Evolutionary conservation across 768 basidiomycete genomes (phyloP), one percentile per base, ranked within the genome.

Genomic region (Rhodotorula babjevae): DNA sequence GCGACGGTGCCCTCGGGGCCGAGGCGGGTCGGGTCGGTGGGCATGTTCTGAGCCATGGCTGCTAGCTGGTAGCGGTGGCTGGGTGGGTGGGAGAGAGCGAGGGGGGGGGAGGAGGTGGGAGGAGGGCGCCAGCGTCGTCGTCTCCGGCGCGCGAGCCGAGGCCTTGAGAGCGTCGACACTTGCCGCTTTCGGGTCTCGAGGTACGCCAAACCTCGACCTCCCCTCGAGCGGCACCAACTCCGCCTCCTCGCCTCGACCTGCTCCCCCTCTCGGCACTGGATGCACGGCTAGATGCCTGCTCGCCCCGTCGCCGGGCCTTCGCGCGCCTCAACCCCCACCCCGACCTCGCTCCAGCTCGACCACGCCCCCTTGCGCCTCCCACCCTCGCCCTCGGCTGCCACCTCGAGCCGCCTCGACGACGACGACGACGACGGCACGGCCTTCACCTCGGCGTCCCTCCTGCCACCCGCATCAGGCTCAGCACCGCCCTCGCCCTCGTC

Each of bases 21-120:
- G 55, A 72, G 71, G 33, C 71, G 71, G 15, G 66, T 52, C 25
- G 60, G 60, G 60, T 63, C 58, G 67, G 71, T 47, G 25, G 60
- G 63, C 56, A 72, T 72, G 59, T 72, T 68, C 63, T 72, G 71
- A 18, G 71, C 71, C 71, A 72, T 72, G 33, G 44, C 14, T 46
- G 44, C 44, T 46, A 12, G 44, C 44, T 12, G 9, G 12, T 12
- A 46, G 44, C 14, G 14, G 44, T n/a, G 19, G 42, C 16, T 14
- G 42, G 19, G 19, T 25, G 44, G 36, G 21, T 0, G 59, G 23
- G 55, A 50, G 55, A 14, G 44, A 46, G 44, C n/a, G 64, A 49
- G 69, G 21, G 27, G 53, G 27, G 46, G 60, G 21, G 52, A 31
- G 3, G 53, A 50, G 42, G 8, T 9, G 29, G n/a, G 61, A 46